Conservation (phyloP, 331 rosid species). For the Acacia concinna region DNA sequence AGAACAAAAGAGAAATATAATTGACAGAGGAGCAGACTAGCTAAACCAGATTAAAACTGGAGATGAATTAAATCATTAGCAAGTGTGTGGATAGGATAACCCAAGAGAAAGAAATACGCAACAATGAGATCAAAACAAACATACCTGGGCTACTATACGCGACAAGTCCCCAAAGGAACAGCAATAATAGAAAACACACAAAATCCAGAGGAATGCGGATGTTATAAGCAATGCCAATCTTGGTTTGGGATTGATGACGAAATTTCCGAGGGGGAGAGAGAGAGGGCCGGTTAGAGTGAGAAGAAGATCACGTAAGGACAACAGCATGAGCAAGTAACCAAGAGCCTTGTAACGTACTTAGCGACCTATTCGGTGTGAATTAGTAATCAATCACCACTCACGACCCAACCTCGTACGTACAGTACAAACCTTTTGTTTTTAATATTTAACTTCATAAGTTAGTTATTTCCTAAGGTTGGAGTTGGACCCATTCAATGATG, state of each 20-base stretch:
- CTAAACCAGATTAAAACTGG: constrained; percentile 7
- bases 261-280: not conserved
- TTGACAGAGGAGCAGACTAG: not conserved
- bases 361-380: not conserved
- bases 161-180: not conserved
- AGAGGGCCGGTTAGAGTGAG: not conserved
- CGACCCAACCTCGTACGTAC: not conserved
- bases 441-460: no score
- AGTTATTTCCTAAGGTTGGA: no score
- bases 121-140: not conserved
- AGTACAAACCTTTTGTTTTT: not conserved
- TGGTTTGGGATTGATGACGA: not conserved
- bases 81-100: not conserved
- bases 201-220: not conserved
- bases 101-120: not conserved
- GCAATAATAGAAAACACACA: not conserved
- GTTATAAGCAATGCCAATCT: not conserved
- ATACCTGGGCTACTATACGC: constrained; percentile 4
- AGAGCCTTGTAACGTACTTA: no score
- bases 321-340: not conserved
- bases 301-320: not conserved
- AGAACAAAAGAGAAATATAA: not conserved
- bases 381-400: not conserved
- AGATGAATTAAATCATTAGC: not conserved
- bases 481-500: no score